These are phyloP conservation scores for Bisporella sp. DNA, from an alignment of 2,329 filamentous ascomycete species.

Conservation along the genomic window DNA sequence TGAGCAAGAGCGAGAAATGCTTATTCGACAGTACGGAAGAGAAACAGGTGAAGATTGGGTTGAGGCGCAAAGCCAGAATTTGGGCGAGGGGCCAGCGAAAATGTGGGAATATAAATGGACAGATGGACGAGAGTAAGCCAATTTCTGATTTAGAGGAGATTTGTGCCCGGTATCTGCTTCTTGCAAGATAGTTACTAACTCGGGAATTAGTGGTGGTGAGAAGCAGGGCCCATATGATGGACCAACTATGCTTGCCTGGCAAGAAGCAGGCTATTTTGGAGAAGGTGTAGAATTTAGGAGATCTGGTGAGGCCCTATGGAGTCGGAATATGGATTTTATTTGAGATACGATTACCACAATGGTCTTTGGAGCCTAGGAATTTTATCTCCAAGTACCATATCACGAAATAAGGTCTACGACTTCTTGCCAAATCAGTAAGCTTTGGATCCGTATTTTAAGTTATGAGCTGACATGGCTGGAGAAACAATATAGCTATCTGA, in stretches of 20 bases:
- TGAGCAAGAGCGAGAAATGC: conserved; percentile 75
- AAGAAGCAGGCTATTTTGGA: conserved; percentile 85
- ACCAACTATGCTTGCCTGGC: conserved; percentile 83
- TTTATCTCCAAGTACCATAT: too few relatives aligned
- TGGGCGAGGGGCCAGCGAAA: conserved; percentile 20
- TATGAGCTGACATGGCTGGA: too few relatives aligned
- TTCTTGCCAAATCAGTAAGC: too few relatives aligned
- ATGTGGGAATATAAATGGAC: conserved; percentile 94
- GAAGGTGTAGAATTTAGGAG: conserved; percentile 76
- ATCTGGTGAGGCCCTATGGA: conserved; percentile 40
- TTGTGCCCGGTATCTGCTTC: too few relatives aligned
- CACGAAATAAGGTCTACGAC: too few relatives aligned
- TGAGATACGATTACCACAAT: conserved; percentile 7
- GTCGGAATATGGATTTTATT: conserved; percentile 27
- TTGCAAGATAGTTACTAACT: too few relatives aligned
- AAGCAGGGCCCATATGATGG: conserved; percentile 84
- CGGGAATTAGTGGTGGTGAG: conserved; percentile 43
- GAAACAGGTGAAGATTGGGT: conserved; percentile 87
- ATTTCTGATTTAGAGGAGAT: not conserved
- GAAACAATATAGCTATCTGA: too few relatives aligned
- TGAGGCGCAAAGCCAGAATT: conserved; percentile 35
- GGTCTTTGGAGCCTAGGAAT: too few relatives aligned
- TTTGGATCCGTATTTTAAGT: too few relatives aligned
- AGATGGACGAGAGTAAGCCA: conserved; percentile 65
- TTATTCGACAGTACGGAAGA: conserved; percentile 74